Conservation (phyloP, 179 eudicot species). For the Beta corolliflora region DNA sequence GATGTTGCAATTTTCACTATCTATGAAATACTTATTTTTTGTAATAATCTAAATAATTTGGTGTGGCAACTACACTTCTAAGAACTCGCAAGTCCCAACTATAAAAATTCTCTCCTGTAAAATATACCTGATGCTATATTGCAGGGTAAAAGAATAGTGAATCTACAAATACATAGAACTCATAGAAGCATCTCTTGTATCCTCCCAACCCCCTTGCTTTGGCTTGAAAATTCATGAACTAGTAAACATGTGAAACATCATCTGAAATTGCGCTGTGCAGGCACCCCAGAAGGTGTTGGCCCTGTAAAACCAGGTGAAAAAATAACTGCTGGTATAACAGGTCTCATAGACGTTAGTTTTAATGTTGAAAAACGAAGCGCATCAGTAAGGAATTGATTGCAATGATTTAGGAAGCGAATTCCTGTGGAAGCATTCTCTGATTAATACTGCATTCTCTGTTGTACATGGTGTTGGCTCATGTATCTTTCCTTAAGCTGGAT, state of each 20-base stretch:
- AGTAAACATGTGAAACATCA: background rate
- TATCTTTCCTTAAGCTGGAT: background rate
- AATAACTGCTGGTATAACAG: slow-evolving; percentile 89
- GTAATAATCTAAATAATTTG: too few species aligned
- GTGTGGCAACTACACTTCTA: too few species aligned
- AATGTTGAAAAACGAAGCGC: slow-evolving; percentile 54
- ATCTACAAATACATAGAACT: background rate
- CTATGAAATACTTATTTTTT: too few species aligned
- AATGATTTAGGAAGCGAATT: background rate
- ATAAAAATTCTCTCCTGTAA: too few species aligned
- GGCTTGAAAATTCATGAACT: background rate
- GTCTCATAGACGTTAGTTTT: slow-evolving; percentile 64
- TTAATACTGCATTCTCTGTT: background rate
- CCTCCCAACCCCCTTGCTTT: background rate
- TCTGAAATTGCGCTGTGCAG: slow-evolving; percentile 41
- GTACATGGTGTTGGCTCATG: background rate
- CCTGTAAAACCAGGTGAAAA: slow-evolving; percentile 89
- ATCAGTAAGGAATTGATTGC: slow-evolving; percentile 32
- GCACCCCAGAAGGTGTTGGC: slow-evolving; percentile 91
- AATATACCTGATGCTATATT: background rate
- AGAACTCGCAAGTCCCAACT: too few species aligned
- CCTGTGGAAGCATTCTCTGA: background rate
- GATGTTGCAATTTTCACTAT: too few species aligned
- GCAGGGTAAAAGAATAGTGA: background rate
- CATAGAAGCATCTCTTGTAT: background rate